phyloP scores from a whole-genome alignment of 768 basidiomycete genomes.

The Boletus vermiculosoides region DNA sequence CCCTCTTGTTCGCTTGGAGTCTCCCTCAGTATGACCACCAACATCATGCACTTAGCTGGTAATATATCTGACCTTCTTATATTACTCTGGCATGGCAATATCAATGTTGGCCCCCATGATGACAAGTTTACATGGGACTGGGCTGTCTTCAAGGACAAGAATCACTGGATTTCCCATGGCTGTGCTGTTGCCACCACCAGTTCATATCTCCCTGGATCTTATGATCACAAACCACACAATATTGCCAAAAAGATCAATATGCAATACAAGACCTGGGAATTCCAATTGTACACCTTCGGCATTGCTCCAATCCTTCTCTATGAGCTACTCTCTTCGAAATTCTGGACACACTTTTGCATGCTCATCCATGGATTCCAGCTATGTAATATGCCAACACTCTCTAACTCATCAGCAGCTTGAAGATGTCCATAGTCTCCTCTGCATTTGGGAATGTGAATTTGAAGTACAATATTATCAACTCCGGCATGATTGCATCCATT shows the following conservation, averaged over 20 bases:
- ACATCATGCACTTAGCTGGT: neutral
- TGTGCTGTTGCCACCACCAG: too few species aligned
- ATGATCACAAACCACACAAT: slow-evolving; percentile 24
- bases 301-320: slow-evolving; percentile 21
- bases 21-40: neutral
- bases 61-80: neutral
- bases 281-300: slow-evolving; percentile 18
- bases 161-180: too few species aligned
- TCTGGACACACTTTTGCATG: slow-evolving; percentile 23
- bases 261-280: slow-evolving; percentile 31
- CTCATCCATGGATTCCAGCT: too few species aligned
- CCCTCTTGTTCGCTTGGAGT: neutral
- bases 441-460: too few species aligned
- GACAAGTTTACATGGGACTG: neutral
- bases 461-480: neutral
- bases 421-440: too few species aligned
- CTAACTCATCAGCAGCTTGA: too few species aligned
- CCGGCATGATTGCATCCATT: slow-evolving; percentile 27
- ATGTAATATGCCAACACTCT: too few species aligned
- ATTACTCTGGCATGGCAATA: neutral
- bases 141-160: too few species aligned
- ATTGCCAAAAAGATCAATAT: slow-evolving; percentile 28
- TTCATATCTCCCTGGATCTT: neutral
- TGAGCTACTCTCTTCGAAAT: slow-evolving; percentile 8
- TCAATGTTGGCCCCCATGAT: neutral